phyloP scores from a whole-genome alignment of 225 moss, liverwort and hornwort species.

The Asterella californica region DNA sequence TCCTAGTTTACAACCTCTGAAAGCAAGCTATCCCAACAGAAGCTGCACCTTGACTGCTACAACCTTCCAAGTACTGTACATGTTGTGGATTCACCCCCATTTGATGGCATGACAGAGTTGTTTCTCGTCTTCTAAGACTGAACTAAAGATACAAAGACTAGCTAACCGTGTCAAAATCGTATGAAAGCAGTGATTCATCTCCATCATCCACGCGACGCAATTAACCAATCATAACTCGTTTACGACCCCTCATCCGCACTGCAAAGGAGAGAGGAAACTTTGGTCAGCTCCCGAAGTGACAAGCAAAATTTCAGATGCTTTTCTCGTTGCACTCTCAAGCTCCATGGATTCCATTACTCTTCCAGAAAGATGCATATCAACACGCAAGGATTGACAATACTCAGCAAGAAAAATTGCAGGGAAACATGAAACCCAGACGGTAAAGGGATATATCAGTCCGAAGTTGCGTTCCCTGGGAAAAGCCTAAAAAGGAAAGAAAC shows the following conservation, averaged over 20 bases:
- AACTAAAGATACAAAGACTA: not conserved
- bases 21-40: not conserved
- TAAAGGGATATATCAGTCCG: too few relatives aligned
- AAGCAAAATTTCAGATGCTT: not conserved
- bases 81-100: not conserved
- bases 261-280: conserved; percentile 2
- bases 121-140: not conserved
- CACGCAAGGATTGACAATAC: too few relatives aligned
- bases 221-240: conserved; percentile 48
- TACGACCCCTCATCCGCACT: conserved; percentile 44
- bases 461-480: not conserved
- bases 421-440: not conserved
- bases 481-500: not conserved
- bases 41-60: not conserved
- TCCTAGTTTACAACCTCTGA: not conserved
- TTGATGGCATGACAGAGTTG: not conserved
- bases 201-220: not conserved
- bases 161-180: not conserved
- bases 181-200: not conserved
- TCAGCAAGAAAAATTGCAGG: too few relatives aligned
- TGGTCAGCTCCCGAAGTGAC: not conserved
- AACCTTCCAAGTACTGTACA: not conserved
- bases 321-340: not conserved
- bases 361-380: too few relatives aligned
- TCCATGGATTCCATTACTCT: not conserved